phyloP scores from a whole-genome alignment of 2,329 filamentous ascomycete species.

The Colletotrichum zoysiae region DNA sequence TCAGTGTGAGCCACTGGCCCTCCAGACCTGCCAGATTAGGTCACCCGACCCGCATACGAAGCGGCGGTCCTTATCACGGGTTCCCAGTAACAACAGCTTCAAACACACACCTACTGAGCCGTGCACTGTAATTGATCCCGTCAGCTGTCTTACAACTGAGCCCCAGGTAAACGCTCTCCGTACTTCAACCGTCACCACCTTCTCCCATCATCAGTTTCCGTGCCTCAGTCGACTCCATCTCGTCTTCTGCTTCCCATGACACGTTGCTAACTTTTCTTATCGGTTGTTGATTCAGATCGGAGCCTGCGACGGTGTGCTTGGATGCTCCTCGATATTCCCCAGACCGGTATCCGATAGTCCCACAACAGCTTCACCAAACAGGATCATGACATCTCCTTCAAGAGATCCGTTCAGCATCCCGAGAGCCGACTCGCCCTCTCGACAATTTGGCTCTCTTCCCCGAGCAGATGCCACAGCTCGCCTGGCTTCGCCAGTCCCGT shows the following conservation, averaged over 20 bases:
- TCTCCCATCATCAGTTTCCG: slow-evolving; percentile 5
- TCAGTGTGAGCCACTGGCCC: slow-evolving; percentile 37
- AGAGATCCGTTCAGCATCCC: slow-evolving; percentile 54
- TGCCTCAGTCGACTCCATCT: slow-evolving; percentile 8
- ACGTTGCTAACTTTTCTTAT: slow-evolving; percentile 37
- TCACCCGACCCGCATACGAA: slow-evolving; percentile 40
- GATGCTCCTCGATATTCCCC: slow-evolving; percentile 25
- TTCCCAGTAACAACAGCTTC: slow-evolving; percentile 41
- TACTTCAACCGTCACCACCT: slow-evolving; percentile 24
- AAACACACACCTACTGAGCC: slow-evolving; percentile 33
- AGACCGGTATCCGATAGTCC: slow-evolving; percentile 18
- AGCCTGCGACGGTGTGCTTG: slow-evolving; percentile 37
- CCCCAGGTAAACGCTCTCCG: slow-evolving; percentile 30
- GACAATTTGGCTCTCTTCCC: slow-evolving; percentile 59
- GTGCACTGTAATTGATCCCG: slow-evolving; percentile 41
- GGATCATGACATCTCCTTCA: slow-evolving; percentile 55
- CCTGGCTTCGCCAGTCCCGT: slow-evolving; percentile 68
- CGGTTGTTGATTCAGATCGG: slow-evolving; percentile 36
- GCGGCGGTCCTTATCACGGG: slow-evolving; percentile 41
- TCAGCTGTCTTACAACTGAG: slow-evolving; percentile 40
- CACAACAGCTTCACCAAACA: slow-evolving; percentile 17
- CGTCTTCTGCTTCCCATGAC: slow-evolving; percentile 21
- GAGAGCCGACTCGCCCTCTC: slow-evolving; percentile 51
- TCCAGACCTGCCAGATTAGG: slow-evolving; percentile 42
- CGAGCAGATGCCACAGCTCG: slow-evolving; percentile 72